Evolutionary conservation across 768 basidiomycete species (phyloP), one percentile per base, ranked within the genome.

Genomic region (Scleroderma citrinum): DNA sequence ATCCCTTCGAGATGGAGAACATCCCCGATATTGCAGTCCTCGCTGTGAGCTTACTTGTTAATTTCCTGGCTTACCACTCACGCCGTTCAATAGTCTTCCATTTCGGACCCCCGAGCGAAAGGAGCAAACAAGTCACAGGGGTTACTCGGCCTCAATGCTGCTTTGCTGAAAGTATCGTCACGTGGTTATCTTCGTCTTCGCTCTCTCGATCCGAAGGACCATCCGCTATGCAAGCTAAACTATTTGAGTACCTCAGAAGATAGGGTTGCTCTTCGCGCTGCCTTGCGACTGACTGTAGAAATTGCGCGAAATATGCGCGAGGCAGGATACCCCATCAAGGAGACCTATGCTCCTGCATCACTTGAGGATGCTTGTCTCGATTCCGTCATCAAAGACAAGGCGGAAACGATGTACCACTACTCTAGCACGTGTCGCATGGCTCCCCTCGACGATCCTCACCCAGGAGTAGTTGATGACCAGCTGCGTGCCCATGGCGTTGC

Each of bases 381-480:
- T 24, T 11, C 24, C 10, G 38, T 37, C 20, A 48, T 52, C 23
- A 4, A 23, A n/a, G 23, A 38, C 13, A 23, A 53, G 20, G 46
- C 47, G 8, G 49, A 60, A 40, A 62, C 68, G 12, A 65, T 65
- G 40, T 69, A 61, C 51, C 69, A 73, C 48, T 72, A 69, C 38
- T 49, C 66, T 6, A 67, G 62, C 26, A 67, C 69, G 37, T 71
- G 71, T 59, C 51, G 70, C 7, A 72, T 74, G 69, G 71, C 46
- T 30, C 51, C 41, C n/a, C 34, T 44, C 10, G 29, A 41, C n/a
- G 45, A 47, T 54, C 39, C 44, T n/a, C 24, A 35, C 26, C 55
- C 51, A 12, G 78, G 78, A 21, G 76, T 77, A 0, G 75, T 81
- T 26, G 74, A 75, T 52, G 70, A 71, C 43, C 58, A 69, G 23